These are phyloP conservation scores for Naganishia sp. DNA, from an alignment of 1,284 basidiomycete genomes.

Conservation along the genomic window DNA sequence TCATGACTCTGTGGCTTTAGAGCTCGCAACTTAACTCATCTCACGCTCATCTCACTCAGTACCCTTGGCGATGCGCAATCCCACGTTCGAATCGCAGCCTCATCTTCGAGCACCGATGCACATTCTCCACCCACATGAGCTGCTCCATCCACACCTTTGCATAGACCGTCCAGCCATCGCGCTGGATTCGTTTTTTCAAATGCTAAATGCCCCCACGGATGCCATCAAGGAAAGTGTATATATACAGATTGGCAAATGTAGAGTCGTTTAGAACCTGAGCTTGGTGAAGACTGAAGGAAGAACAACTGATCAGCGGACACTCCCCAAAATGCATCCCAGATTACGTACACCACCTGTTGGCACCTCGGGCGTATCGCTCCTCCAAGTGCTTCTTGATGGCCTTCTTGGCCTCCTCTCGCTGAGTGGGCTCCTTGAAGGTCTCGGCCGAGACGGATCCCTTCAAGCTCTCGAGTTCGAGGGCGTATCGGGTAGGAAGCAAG, in stretches of 20 bases:
- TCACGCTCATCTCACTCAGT: no score
- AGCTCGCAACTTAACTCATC: not conserved
- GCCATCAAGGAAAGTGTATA: conserved; percentile 29
- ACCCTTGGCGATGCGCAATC: not conserved
- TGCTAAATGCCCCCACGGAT: conserved; percentile 26
- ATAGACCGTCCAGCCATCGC: not conserved
- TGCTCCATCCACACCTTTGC: not conserved
- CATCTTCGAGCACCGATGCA: no score
- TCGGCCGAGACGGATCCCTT: conserved; percentile 80
- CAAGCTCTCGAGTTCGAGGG: conserved; percentile 86
- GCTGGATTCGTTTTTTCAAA: conserved; percentile 12
- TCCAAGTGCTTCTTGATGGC: conserved; percentile 91
- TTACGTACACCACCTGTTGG: conserved; percentile 82
- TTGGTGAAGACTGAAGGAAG: conserved; percentile 42
- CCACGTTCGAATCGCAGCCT: not conserved
- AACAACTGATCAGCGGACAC: not conserved
- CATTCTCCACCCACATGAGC: no score
- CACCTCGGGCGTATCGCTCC: conserved; percentile 84
- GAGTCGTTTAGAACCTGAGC: conserved; percentile 45
- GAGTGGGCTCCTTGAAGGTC: conserved; percentile 92
- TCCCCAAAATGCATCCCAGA: not conserved
- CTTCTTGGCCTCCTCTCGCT: conserved; percentile 92
- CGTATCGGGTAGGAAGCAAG: conserved; percentile 95
- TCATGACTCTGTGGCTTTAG: not conserved
- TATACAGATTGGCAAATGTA: conserved; percentile 30